Base-by-base conservation (phyloP, 352 stramenopile genomes). In the Pythium folliculosum region DNA sequence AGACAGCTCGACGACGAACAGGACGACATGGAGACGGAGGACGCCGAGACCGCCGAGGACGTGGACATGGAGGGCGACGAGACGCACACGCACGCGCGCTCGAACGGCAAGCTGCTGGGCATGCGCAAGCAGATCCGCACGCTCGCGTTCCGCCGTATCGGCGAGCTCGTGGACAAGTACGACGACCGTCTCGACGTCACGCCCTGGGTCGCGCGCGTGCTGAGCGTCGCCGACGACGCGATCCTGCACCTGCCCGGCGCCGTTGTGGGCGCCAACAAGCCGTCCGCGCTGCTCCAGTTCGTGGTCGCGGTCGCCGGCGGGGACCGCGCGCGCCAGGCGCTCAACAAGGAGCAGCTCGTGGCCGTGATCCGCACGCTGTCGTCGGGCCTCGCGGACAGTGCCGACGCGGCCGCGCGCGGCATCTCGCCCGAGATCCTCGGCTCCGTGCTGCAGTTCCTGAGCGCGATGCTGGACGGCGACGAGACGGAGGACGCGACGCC, bases 61-160 rank as follows among this genome's bases (percentile, higher is more conserved):
- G 73, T 72, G 12, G 69, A 65, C 49, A 71, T 69, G 63, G 60
- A 70, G 8, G 59, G 60, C 23, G 63, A 71, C 0, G 66, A 76
- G 0, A 13, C 64, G 1, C 44, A 54, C 37, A 65, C 9, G 0
- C 44, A 54, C 37, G 63, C 9, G 65, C 73, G 51, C 47, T 71
- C 16, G 19, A 47, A 73, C 17, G 45, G 65, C 48, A 72, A 73
- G 51, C 57, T 55, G 27, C 47, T 54, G 1, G 69, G 50, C 19
- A 90, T 92, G 78, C 84, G 82, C 40, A 92, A 92, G 70, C 86
- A 94, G 67, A 91, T 92, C 47, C 84, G 88, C 22, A 90, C 85
- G 69, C 71, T 96, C 22, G 77, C 83, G 0, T 92, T 90, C 68
- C 88, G 85, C 21, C 85, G 88, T 0, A 65, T 95, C 16, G 75